Percentiles rank a stretch among this genome's conserved stretches.
These are phyloP conservation scores for Lojkania enalia DNA, from an alignment of 2,329 filamentous ascomycete genomes.

Conservation along the genomic window DNA sequence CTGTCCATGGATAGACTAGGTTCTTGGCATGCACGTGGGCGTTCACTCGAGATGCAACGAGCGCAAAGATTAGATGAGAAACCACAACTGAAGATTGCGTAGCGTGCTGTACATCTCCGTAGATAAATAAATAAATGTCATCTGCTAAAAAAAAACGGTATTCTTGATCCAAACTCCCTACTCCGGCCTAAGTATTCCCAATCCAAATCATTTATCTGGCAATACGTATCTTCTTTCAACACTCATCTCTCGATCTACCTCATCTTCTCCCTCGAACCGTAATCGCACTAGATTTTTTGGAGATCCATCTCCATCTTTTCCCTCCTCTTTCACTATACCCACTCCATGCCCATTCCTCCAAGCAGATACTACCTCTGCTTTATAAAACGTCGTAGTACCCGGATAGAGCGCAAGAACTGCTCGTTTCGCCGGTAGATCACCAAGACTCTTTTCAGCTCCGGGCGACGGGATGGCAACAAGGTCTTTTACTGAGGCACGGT, in stretches of 20 bases:
- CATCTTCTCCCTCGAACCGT: slow-evolving; percentile 55
- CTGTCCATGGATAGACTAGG: no score
- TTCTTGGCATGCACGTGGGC: no score
- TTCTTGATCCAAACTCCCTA: no score
- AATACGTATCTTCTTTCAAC: slow-evolving; percentile 57
- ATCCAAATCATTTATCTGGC: slow-evolving; percentile 39
- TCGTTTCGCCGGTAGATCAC: slow-evolving; percentile 46
- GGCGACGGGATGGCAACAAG: slow-evolving; percentile 51
- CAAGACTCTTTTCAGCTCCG: slow-evolving; percentile 44
- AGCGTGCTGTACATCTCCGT: no score
- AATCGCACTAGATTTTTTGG: slow-evolving; percentile 47
- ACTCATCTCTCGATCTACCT: slow-evolving; percentile 49
- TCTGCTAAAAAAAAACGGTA: no score
- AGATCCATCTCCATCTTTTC: slow-evolving; percentile 29
- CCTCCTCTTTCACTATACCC: slow-evolving; percentile 41
- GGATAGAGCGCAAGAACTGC: slow-evolving; percentile 56
- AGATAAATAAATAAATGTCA: no score
- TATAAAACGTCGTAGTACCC: slow-evolving; percentile 58
- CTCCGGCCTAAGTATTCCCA: no score
- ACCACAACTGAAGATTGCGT: no score
- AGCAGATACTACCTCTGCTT: slow-evolving; percentile 52
- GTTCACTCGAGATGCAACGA: no score
- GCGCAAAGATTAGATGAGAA: no score
- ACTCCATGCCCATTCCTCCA: slow-evolving; percentile 39
- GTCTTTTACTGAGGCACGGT: slow-evolving; percentile 52